phyloP scores from a whole-genome alignment of 2,329 filamentous ascomycete species.

The Pseudogymnoascus sp. region DNA sequence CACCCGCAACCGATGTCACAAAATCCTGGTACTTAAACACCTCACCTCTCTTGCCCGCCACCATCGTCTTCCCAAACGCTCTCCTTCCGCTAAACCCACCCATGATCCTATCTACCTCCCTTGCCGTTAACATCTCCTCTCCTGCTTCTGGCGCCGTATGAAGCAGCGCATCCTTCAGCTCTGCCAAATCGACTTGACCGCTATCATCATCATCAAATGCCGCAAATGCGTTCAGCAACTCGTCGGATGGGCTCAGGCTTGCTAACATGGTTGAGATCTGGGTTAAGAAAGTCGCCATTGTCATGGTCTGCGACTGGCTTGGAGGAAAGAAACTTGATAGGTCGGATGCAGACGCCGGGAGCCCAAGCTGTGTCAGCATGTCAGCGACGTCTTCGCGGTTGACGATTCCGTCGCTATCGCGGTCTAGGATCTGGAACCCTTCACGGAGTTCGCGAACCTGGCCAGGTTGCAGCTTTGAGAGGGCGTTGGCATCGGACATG shows the following conservation, averaged over 20 bases:
- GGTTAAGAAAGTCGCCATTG: conserved; percentile 79
- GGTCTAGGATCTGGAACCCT: conserved; percentile 86
- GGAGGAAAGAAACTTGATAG: conserved; percentile 79
- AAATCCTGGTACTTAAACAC: conserved; percentile 95
- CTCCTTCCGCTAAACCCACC: conserved; percentile 76
- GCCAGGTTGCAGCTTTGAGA: conserved; percentile 69
- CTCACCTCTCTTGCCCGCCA: conserved; percentile 59
- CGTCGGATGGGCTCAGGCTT: conserved; percentile 66
- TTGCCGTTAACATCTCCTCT: conserved; percentile 54
- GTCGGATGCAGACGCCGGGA: conserved; percentile 63
- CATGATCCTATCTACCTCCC: conserved; percentile 81
- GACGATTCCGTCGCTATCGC: conserved; percentile 77
- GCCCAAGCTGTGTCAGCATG: conserved; percentile 77
- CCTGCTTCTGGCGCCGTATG: conserved; percentile 74
- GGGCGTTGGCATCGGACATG: conserved; percentile 38
- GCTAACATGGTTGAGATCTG: conserved; percentile 68
- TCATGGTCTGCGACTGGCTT: conserved; percentile 63
- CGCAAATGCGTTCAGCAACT: conserved; percentile 82
- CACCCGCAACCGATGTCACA: conserved; percentile 41
- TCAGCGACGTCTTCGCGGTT: conserved; percentile 77
- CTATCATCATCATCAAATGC: conserved; percentile 95
- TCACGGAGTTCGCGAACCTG: conserved; percentile 85
- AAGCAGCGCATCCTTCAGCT: conserved; percentile 75
- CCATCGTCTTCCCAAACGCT: conserved; percentile 62
- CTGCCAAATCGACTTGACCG: conserved; percentile 78